Evolutionary conservation across 2,329 filamentous ascomycete species (phyloP).

Genomic region (Cyphellophora europaea): DNA sequence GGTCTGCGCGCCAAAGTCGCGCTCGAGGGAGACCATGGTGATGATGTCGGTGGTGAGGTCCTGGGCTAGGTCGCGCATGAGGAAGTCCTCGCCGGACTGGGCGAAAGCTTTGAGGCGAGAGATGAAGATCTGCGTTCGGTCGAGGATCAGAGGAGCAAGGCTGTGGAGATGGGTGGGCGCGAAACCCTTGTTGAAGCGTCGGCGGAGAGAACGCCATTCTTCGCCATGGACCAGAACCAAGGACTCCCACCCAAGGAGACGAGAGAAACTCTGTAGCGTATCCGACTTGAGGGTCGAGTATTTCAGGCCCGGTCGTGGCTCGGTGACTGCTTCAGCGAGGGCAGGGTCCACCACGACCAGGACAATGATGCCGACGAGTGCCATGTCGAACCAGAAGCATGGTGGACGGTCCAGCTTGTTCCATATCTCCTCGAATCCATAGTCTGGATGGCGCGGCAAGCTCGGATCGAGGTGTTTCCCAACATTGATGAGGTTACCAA

Average conservation of each 20-base stretch:
- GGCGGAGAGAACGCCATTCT: slow-evolving; percentile 29
- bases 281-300: slow-evolving; percentile 22
- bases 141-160: slow-evolving; percentile 20
- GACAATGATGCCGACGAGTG: slow-evolving; percentile 28
- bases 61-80: slow-evolving; percentile 26
- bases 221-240: slow-evolving; percentile 27
- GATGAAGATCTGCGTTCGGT: slow-evolving; percentile 11
- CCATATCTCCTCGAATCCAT: slow-evolving; percentile 15
- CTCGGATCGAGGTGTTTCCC: slow-evolving; percentile 10
- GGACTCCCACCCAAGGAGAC: slow-evolving; percentile 23
- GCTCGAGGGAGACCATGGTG: slow-evolving; percentile 25
- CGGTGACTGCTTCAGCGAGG: slow-evolving; percentile 29
- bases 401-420: slow-evolving; percentile 10
- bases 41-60: slow-evolving; percentile 35
- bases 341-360: slow-evolving; percentile 29
- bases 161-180: slow-evolving; percentile 27
- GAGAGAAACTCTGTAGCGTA: slow-evolving; percentile 20
- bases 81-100: slow-evolving; percentile 25
- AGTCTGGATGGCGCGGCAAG: slow-evolving; percentile 12
- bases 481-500: slow-evolving; percentile 12
- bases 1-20: slow-evolving; percentile 14
- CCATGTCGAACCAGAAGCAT: slow-evolving; percentile 29
- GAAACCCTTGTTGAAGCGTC: slow-evolving; percentile 32
- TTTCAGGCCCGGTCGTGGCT: slow-evolving; percentile 28
- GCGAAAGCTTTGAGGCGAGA: slow-evolving; percentile 14